These are phyloP conservation scores for Rhododendron ferrugineum DNA, from an alignment of 148 eudicot species.

Conservation along the genomic window DNA sequence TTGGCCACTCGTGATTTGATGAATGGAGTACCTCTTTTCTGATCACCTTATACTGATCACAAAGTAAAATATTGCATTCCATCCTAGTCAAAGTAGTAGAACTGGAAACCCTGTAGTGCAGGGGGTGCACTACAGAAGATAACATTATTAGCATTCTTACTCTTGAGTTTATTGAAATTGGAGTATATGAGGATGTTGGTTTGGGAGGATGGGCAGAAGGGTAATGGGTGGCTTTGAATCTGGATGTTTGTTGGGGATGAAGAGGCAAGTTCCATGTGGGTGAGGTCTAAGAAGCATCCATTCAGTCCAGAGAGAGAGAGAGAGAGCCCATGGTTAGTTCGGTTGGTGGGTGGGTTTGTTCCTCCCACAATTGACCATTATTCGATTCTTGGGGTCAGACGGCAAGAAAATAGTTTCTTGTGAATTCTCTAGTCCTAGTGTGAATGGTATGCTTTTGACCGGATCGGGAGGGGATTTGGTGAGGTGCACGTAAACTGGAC, in stretches of 20 bases:
- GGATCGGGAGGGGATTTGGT: too few species aligned
- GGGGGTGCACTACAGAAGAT: not conserved
- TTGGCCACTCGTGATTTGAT: too few species aligned
- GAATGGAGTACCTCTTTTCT: too few species aligned
- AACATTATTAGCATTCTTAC: not conserved
- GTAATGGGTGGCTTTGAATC: constrained; percentile 8
- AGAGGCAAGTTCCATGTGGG: constrained; percentile 14
- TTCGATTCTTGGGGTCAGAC: too few species aligned
- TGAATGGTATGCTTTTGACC: too few species aligned
- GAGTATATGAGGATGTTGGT: not conserved
- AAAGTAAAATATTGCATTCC: not conserved
- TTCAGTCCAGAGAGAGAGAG: too few species aligned
- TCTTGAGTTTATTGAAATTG: not conserved
- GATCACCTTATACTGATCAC: not conserved
- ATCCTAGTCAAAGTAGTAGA: not conserved
- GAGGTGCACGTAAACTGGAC: too few species aligned
- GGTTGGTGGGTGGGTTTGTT: too few species aligned
- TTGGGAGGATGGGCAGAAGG: constrained; percentile 9
- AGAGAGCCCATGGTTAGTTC: too few species aligned
- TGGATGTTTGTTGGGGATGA: constrained; percentile 3
- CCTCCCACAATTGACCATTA: too few species aligned
- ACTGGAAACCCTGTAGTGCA: not conserved
- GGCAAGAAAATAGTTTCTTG: too few species aligned
- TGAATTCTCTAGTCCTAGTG: too few species aligned
- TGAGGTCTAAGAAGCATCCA: not conserved